Conservation (phyloP, 768 basidiomycete genomes). For the Termitomyces heimii region DNA sequence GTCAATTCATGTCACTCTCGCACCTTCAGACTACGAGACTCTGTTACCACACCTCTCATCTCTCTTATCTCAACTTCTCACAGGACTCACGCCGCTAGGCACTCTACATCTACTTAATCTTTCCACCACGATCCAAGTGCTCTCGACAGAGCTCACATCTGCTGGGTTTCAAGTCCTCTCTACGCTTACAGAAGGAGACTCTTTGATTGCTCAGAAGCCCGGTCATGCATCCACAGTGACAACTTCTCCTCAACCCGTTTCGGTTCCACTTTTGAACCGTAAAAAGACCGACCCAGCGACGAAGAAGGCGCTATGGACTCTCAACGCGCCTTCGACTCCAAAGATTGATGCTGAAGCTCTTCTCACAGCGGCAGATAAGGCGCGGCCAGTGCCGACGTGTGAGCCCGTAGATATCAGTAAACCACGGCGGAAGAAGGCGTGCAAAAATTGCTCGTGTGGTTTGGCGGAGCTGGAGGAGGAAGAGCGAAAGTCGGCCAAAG, state of each 20-base stretch:
- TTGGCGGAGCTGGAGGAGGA: conserved; percentile 89
- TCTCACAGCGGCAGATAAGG: conserved; percentile 77
- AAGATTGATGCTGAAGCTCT: conserved; percentile 80
- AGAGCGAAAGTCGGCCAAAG: conserved; percentile 54
- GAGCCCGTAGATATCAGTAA: conserved; percentile 52
- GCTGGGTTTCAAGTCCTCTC: conserved; percentile 62
- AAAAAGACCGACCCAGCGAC: conserved; percentile 57
- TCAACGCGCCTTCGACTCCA: conserved; percentile 64
- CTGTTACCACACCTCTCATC: conserved; percentile 45
- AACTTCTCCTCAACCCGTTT: conserved; percentile 39
- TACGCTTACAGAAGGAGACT: conserved; percentile 28
- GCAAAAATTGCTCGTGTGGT: conserved; percentile 97
- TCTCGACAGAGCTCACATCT: conserved; percentile 56
- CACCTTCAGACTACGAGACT: conserved; percentile 53
- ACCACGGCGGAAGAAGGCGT: conserved; percentile 82
- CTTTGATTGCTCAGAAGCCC: conserved; percentile 70
- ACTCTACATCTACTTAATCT: conserved; percentile 62
- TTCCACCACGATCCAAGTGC: conserved; percentile 30
- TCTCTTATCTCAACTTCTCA: conserved; percentile 56
- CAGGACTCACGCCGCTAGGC: conserved; percentile 60
- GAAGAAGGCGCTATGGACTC: conserved; percentile 87
- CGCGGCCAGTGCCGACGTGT: conserved; percentile 71
- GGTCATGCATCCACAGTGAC: conserved; percentile 33
- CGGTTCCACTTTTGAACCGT: conserved; percentile 48
- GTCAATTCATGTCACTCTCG: conserved; percentile 64